Evolutionary conservation across 768 basidiomycete species (phyloP), one percentile per base, ranked within the genome.

Genomic region (Tubosaeta sp.): DNA sequence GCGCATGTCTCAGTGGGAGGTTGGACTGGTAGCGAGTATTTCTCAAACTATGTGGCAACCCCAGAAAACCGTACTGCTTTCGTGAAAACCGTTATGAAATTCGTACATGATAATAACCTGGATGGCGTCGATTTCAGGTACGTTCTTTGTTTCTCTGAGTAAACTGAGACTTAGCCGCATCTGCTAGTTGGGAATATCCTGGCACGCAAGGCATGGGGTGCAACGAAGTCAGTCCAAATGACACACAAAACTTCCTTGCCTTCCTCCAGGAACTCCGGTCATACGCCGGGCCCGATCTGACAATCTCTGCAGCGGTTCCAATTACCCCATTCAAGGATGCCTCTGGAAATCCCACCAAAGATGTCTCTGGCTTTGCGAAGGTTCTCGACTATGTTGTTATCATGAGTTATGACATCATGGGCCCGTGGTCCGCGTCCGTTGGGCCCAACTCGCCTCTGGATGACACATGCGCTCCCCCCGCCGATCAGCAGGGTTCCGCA

Each of bases 371-470:
- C 0, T 94, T 93, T 60, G 85, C 84, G 7, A 60, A 77, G 2
- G 81, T 85, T 3, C 76, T 97, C 44, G 83, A 86, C 64, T 82
- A 78, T 69, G 74, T 88, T 55, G 68, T 71, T 14, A 69, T 82
- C 57, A 86, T 87, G 85, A 76, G 80, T 61, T 87, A 88, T 63
- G 86, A 86, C 55, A 57, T 85, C 42, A 76, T 75, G 67, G 81
- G 83, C 6, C 67, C 74, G 12, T 76, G 77, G 69, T 74, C 74
- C 33, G 60, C 76, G 56, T 59, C 80, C 57, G 75, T 81, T 45
- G 92, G 92, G 3, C 82, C 95, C 5, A 91, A 90, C 64, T 81
- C 94, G 1, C 92, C 94, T 2, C 71, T 95, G 32, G 74, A 84
- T 54, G 85, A 95, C 65, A 78, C 79, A 1, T 95, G 94, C 66